Evolutionary conservation across 2,329 filamentous ascomycete species (phyloP), one percentile per base, ranked within the genome.

Genomic region (Pseudocercospora ulei): DNA sequence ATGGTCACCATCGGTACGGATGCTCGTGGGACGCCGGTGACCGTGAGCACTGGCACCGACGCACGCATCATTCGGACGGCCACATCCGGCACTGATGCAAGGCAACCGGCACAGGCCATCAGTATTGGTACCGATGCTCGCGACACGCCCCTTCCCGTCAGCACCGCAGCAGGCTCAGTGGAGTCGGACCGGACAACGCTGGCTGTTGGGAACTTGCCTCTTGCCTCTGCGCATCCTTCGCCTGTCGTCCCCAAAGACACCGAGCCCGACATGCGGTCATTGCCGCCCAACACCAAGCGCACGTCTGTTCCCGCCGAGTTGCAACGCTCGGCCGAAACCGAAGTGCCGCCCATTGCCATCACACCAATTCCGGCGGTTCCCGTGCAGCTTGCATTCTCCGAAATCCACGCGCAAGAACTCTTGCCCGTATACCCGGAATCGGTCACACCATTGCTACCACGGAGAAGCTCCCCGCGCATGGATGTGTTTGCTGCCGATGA

Each of bases 241-340:
- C 50, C 52, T 3, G 64, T 73, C 38, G 48, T 58, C 24, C 65
- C 65, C 2, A 61, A 69, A 25, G 46, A 53, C 9, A 60, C 49
- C 3, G 59, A 62, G 33, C 62, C 62, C 8, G 38, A 41, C 9
- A 26, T 24, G 42, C 35, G 33, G 37, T 31, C 42, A 5, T 18
- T 41, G 8, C 28, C 38, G n/a, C 34, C 38, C 3, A 30, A 39
- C 7, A 16, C 29, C n/a, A 31, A n/a, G 14, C n/a, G 28, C 7
- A 39, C 17, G 24, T 24, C 22, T 23, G 26, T 17, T 14, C 12
- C n/a, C 9, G 24, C 14, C 13, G 24, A 29, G 5, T 31, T 44
- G n/a, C 45, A 41, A 34, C 24, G 35, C 3, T 36, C 38, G 30
- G 37, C 38, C 7, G 44, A 26, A 25, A 3, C 37, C 27, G 30